Evolutionary conservation across 2,329 filamentous ascomycete species (phyloP), one percentile per base, ranked within the genome.

Genomic region (Neopestalotiopsis clavispora): DNA sequence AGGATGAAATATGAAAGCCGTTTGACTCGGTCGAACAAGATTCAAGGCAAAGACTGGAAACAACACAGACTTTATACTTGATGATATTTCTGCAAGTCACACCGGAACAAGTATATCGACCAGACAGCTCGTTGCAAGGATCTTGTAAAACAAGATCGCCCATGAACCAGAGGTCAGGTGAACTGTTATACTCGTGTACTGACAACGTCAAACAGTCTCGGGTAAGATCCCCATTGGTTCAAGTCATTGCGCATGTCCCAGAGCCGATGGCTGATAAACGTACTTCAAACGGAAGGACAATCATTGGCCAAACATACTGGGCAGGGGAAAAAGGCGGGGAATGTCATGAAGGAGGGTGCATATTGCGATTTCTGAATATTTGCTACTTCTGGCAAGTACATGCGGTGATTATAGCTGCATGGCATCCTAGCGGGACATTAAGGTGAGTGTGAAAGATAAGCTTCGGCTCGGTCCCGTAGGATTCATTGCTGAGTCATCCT

Each of bases 311-410:
- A n/a, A 28, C 17, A 34, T 23, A 10, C n/a, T 9, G 4, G 23
- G 40, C 52, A 58, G 34, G 63, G 34, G 63, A 28, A 12, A 32
- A 23, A n/a, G 23, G 45, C 14, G n/a, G 49, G 49, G n/a, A 40
- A 45, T 32, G 28, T 40, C 59, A 62, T 42, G 59, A 17, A n/a
- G 30, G 13, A 62, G 59, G 30, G 14, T 20, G n/a, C 30, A 34
- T 20, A 59, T 30, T n/a, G 23, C 23, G 30, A 28, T 30, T 30
- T 20, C 14, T 34, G 1, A 28, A 20, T 66, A 2, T 3, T 57
- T 56, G 20, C 63, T 66, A 5, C 14, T 66, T 66, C 28, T 13
- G 49, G 63, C 28, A 66, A 66, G 63, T 66, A 13, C 63, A 66
- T n/a, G 42, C 63, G 63, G 45, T 14, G 6, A 5, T 34, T 5